Evolutionary conservation across 2,329 filamentous ascomycete species (phyloP), one percentile per base, ranked within the genome.

Genomic region (Cadophora luteo-olivacea): DNA sequence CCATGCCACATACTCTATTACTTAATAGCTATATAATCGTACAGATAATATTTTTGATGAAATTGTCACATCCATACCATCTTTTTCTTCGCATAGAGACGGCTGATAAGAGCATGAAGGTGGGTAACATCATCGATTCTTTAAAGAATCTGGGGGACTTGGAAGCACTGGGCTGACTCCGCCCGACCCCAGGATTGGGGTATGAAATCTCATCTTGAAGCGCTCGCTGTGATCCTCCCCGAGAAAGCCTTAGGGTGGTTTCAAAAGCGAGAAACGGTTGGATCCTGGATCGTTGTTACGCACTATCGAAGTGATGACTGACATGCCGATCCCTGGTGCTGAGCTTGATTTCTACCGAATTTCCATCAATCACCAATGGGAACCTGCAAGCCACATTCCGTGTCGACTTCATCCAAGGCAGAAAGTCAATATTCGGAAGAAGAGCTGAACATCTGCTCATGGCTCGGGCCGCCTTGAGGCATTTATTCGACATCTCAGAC

Each of bases 261-360:
- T 58, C 55, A 58, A 38, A 58, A 41, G n/a, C 32, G 24, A 24
- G 32, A 58, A 58, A 38, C 29, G 16, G 16, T 7, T 24, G 4
- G 55, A 38, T 11, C 55, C 33, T 22, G 32, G 32, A 58, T 24
- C n/a, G 33, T n/a, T 36, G 55, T 41, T 58, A 58, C 33, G 33
- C 55, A 19, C 55, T 58, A 58, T 33, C n/a, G 55, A 38, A 22
- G 9, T 55, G 52, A 55, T 55, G 25, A 55, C 52, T 55, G 52
- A 14, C 52, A 55, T 55, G 52, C 55, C 32, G 33, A 38, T 38
- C n/a, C 33, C n/a, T 38, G 33, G 33, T 24, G 9, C 29, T 12
- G 55, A 58, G 55, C 55, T 38, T 41, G 55, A 24, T 24, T 36
- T 36, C 19, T 24, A 38, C 16, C 33, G 8, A 19, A 58, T 38